Percentiles rank a stretch among this genome's conserved stretches.
Conservation (phyloP, 441 rosid genomes). For the Dalechampia spathulata region DNA sequence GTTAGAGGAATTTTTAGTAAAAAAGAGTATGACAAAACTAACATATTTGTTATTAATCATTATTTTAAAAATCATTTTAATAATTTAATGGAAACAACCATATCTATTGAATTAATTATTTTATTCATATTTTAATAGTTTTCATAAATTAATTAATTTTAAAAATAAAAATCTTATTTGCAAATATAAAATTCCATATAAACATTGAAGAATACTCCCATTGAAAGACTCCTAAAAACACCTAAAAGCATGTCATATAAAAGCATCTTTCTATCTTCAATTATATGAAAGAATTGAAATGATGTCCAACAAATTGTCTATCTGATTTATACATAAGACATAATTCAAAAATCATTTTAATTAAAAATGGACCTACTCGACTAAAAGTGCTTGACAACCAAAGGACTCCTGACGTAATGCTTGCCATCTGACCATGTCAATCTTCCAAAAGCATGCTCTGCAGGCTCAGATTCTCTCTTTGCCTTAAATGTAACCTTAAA, state of each 20-base stretch:
- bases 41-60: no score
- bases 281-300: neutral
- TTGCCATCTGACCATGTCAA: slow-evolving; percentile 55
- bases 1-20: no score
- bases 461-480: neutral
- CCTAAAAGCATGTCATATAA: neutral
- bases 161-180: no score
- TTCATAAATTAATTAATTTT: no score
- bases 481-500: slow-evolving; percentile 32
- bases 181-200: no score
- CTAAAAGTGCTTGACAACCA: slow-evolving; percentile 21
- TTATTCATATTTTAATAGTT: no score
- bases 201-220: no score
- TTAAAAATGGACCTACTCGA: neutral
- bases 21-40: no score
- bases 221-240: no score
- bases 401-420: slow-evolving; percentile 55
- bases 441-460: slow-evolving; percentile 14
- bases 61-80: no score
- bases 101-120: no score
- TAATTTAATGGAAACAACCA: no score
- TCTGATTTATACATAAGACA: neutral
- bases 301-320: neutral
- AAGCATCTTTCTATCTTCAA: neutral
- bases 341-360: neutral